A percentile compares a stretch with the other conserved stretches of the same genome.
Conservation (phyloP, 2,329 filamentous ascomycete genomes). For the Trichoderma endophyticum region DNA sequence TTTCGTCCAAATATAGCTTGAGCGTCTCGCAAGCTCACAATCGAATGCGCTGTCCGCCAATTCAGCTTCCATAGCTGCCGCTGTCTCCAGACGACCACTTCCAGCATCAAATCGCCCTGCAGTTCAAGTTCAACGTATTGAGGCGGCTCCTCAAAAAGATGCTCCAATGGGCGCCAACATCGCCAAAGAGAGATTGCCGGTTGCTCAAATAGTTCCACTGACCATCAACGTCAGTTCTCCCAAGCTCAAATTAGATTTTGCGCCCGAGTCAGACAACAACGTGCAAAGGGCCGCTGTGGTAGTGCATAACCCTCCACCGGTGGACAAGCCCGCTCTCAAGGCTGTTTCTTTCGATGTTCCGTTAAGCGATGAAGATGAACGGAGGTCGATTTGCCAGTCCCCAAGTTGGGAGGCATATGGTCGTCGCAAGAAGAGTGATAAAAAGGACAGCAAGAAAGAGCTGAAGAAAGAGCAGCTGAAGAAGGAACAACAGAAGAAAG, state of each 20-base stretch:
- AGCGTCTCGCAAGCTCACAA: slow-evolving; percentile 22
- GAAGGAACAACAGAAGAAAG: slow-evolving; percentile 18
- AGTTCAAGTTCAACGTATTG: slow-evolving; percentile 19
- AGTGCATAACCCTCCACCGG: slow-evolving; percentile 16
- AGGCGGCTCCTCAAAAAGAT: slow-evolving; percentile 11
- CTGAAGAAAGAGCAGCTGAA: slow-evolving; percentile 34
- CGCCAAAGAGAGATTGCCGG: slow-evolving; percentile 13
- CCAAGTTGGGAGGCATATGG: slow-evolving; percentile 60
- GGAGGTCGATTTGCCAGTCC: slow-evolving; percentile 53
- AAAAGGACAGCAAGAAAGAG: slow-evolving; percentile 49
- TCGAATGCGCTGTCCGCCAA: not conserved
- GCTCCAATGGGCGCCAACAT: not conserved
- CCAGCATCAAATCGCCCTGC: slow-evolving; percentile 16
- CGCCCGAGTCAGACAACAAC: slow-evolving; percentile 17
- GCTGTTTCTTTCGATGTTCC: slow-evolving; percentile 34
- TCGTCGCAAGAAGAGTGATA: slow-evolving; percentile 51
- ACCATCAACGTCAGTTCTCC: slow-evolving; percentile 20
- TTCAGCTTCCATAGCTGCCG: not conserved
- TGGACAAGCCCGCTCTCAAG: slow-evolving; percentile 27
- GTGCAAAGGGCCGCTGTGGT: not conserved
- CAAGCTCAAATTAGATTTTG: slow-evolving; percentile 10
- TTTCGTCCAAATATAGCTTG: slow-evolving; percentile 20
- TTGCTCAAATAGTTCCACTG: slow-evolving; percentile 18
- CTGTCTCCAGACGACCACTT: not conserved
- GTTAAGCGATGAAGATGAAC: slow-evolving; percentile 29